A percentile compares a stretch with the other conserved stretches of the same genome.
phyloP scores from a whole-genome alignment of 1,284 basidiomycete species.

The Ganoderma boninense region DNA sequence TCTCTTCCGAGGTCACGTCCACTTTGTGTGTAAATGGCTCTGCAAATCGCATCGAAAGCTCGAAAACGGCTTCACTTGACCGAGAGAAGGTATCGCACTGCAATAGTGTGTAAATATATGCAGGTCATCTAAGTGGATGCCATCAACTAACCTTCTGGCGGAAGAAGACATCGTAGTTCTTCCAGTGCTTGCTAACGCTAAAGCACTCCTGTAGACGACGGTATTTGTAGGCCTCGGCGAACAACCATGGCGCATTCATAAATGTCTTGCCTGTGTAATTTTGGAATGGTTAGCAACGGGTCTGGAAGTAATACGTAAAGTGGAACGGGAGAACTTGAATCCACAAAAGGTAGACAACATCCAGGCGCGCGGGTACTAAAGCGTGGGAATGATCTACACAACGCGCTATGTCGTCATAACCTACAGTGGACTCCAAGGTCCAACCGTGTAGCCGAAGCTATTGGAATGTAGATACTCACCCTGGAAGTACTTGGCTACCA shows the following conservation, averaged over 20 bases:
- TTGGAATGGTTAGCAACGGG: slow-evolving; percentile 6
- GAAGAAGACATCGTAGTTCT: slow-evolving; percentile 91
- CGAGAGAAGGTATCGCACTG: slow-evolving; percentile 97
- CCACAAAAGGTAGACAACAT: slow-evolving; percentile 4
- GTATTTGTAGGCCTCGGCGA: slow-evolving; percentile 98
- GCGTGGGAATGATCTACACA: slow-evolving; percentile 12
- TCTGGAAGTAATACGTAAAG: slow-evolving; percentile 1
- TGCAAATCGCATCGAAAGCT: slow-evolving; percentile 93
- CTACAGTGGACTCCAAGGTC: background rate
- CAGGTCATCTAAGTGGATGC: background rate
- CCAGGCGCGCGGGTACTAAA: background rate
- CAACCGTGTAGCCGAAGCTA: background rate
- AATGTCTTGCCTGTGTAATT: slow-evolving; percentile 82
- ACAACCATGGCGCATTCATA: slow-evolving; percentile 96
- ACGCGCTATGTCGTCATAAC: slow-evolving; percentile 4
- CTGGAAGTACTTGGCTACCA: slow-evolving; percentile 93
- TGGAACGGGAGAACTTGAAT: background rate
- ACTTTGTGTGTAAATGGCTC: slow-evolving; percentile 80
- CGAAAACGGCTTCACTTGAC: slow-evolving; percentile 93
- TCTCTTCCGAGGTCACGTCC: slow-evolving; percentile 62
- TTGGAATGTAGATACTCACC: slow-evolving; percentile 52
- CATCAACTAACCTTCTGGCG: slow-evolving; percentile 75
- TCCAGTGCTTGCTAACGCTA: slow-evolving; percentile 92
- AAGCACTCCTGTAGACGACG: slow-evolving; percentile 96
- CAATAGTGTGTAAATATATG: slow-evolving; percentile 14